Conservation (phyloP, 495 filamentous ascomycete species). For the Penicillium roqueforti region DNA sequence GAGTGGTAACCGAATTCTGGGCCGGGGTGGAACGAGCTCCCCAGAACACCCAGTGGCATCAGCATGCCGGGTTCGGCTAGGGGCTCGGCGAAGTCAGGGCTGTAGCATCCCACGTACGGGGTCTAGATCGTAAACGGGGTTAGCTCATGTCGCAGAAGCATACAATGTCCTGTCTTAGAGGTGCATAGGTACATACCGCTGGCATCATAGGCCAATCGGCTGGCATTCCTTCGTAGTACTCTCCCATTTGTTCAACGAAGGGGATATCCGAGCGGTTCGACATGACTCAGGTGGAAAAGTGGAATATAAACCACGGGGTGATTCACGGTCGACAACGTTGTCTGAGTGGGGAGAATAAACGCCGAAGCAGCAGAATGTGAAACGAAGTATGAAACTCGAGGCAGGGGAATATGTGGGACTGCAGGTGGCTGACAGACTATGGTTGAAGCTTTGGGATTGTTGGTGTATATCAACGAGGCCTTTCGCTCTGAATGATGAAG, state of each 20-base stretch:
- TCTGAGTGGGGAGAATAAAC: conserved; percentile 3
- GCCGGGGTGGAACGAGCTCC: conserved; percentile 35
- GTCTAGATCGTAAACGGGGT: conserved; percentile 19
- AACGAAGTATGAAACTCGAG: conserved; percentile 2
- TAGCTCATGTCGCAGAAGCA: conserved; percentile 5
- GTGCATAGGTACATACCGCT: conserved; percentile 27
- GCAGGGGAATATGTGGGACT: conserved; percentile 1
- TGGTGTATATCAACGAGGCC: not conserved
- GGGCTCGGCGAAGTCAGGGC: conserved; percentile 33
- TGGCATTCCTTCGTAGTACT: no score
- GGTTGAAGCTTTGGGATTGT: not conserved
- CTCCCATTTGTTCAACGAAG: no score
- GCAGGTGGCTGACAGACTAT: not conserved
- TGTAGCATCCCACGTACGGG: conserved; percentile 25
- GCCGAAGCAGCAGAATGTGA: conserved; percentile 5
- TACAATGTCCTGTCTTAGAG: not conserved
- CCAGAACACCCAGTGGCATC: conserved; percentile 42
- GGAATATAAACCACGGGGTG: conserved; percentile 27
- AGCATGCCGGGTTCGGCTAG: conserved; percentile 29
- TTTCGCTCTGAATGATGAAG: not conserved
- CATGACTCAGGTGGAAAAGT: conserved; percentile 30
- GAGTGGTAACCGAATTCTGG: conserved; percentile 40
- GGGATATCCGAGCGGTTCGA: conserved; percentile 19
- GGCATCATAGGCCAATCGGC: conserved; percentile 32
- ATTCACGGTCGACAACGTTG: not conserved